A percentile compares a stretch with the other conserved stretches of the same genome.
phyloP scores from a whole-genome alignment of 306 rosid genomes.

The Senna siamea region DNA sequence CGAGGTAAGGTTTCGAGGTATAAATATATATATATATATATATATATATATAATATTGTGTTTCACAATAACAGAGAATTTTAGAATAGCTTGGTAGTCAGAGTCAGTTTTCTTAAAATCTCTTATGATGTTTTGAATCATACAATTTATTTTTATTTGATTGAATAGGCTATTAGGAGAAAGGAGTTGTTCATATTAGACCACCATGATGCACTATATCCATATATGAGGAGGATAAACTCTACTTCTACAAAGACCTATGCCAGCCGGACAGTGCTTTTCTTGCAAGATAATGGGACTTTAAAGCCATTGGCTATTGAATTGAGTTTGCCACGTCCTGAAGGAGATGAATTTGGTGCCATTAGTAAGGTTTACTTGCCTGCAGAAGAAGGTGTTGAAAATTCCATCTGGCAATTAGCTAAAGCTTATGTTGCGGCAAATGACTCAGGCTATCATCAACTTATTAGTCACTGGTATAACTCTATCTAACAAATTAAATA shows the following conservation, averaged over 20 bases:
- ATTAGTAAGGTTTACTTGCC: constrained; percentile 61
- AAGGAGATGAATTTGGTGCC: constrained; percentile 64
- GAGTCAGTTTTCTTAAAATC: neutral
- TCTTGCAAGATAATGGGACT: constrained; percentile 61
- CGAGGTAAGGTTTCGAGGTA: constrained; percentile 53
- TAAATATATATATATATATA: no score
- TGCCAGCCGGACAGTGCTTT: constrained; percentile 71
- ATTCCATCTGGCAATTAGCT: constrained; percentile 75
- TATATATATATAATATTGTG: no score
- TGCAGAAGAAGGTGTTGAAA: constrained; percentile 55
- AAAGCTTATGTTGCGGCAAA: constrained; percentile 74
- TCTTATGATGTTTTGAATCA: neutral
- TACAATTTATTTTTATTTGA: constrained; percentile 26
- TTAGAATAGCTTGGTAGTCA: neutral
- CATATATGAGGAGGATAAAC: constrained; percentile 71
- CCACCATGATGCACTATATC: constrained; percentile 73
- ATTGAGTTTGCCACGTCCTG: constrained; percentile 68
- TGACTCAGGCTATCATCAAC: constrained; percentile 84
- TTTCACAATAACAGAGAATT: constrained; percentile 10
- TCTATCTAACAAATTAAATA: constrained; percentile 16
- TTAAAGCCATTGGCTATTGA: constrained; percentile 80
- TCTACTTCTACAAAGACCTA: constrained; percentile 61
- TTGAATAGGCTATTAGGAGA: constrained; percentile 61
- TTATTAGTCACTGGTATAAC: constrained; percentile 77
- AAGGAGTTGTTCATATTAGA: constrained; percentile 68